Evolutionary conservation across 169 alveolate species (phyloP).

Genomic region (Gregarina niphandrodes): DNA sequence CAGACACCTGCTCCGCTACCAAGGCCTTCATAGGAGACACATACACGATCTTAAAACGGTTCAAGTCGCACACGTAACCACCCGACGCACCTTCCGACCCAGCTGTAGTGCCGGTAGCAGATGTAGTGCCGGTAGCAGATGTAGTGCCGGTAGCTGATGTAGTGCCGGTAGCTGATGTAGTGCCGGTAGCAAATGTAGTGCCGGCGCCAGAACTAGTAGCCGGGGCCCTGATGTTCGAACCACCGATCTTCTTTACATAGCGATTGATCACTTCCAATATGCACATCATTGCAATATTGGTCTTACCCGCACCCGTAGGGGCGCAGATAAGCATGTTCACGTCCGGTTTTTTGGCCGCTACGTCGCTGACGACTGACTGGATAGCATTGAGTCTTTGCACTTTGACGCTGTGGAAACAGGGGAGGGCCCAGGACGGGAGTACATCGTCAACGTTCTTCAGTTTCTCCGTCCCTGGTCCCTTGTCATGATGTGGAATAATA

Average conservation of each 20-base stretch:
- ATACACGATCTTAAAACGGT: conserved; percentile 79
- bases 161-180: conserved; percentile 18
- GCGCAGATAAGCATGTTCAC: conserved; percentile 95
- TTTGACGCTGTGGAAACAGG: conserved; percentile 52
- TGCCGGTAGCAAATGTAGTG: conserved; percentile 12
- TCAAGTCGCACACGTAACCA: conserved; percentile 31
- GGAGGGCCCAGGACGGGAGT: conserved; percentile 81
- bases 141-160: conserved; percentile 20
- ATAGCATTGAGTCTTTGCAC: conserved; percentile 62
- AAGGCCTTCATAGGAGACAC: conserved; percentile 99
- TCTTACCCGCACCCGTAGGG: conserved; percentile 99
- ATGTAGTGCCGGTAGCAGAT: conserved; percentile 4
- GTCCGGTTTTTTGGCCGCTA: conserved; percentile 66
- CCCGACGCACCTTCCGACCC: conserved; percentile 15
- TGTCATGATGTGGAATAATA: neutral
- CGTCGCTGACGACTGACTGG: conserved; percentile 68
- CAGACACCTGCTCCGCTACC: conserved; percentile 65
- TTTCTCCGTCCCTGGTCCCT: neutral
- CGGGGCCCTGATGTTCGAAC: conserved; percentile 16
- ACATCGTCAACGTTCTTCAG: conserved; percentile 7
- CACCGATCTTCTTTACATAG: conserved; percentile 13
- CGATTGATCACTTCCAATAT: conserved; percentile 65
- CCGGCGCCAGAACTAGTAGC: conserved; percentile 21
- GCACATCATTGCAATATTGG: conserved; percentile 93
- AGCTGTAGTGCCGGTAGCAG: neutral